These are phyloP conservation scores for Fusarium sp. DNA, from an alignment of 2,329 filamentous ascomycete genomes.

Conservation along the genomic window DNA sequence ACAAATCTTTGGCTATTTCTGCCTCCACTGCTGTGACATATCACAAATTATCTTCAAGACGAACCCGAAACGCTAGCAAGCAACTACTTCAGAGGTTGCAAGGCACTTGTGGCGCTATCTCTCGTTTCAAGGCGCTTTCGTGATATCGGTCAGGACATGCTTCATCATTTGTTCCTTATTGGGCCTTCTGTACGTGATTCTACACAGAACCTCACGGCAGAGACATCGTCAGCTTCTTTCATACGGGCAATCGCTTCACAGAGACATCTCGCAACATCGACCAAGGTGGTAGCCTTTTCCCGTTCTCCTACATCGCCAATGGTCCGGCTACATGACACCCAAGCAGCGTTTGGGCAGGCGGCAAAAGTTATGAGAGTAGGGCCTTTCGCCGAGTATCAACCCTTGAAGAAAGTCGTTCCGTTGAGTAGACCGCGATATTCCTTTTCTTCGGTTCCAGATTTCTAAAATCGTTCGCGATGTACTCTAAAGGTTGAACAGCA, in stretches of 20 bases:
- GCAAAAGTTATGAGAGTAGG: not conserved
- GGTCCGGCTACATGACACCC: constrained; percentile 1
- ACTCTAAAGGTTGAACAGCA: not conserved
- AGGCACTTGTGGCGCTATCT: constrained; percentile 17
- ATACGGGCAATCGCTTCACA: constrained; percentile 13
- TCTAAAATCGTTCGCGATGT: not conserved
- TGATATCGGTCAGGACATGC: constrained; percentile 20
- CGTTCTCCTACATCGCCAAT: not conserved
- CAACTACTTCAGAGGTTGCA: constrained; percentile 7
- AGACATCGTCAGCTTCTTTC: constrained; percentile 19
- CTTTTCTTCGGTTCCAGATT: constrained; percentile 9
- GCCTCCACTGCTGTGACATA: constrained; percentile 26
- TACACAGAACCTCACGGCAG: not conserved
- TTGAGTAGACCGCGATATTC: not conserved
- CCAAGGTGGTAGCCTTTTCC: constrained; percentile 4
- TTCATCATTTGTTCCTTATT: constrained; percentile 35
- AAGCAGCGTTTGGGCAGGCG: constrained; percentile 2
- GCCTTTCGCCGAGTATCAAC: constrained; percentile 4
- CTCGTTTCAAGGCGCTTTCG: constrained; percentile 30
- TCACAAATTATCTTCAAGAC: constrained; percentile 4
- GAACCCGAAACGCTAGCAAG: not conserved
- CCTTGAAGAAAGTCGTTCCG: constrained; percentile 6
- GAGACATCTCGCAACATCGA: constrained; percentile 23
- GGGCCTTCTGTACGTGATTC: not conserved
- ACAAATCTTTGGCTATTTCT: constrained; percentile 33